Evolutionary conservation across 2,329 filamentous ascomycete genomes (phyloP), one percentile per base, ranked within the genome.

Genomic region (Beauveria pseudobassiana): DNA sequence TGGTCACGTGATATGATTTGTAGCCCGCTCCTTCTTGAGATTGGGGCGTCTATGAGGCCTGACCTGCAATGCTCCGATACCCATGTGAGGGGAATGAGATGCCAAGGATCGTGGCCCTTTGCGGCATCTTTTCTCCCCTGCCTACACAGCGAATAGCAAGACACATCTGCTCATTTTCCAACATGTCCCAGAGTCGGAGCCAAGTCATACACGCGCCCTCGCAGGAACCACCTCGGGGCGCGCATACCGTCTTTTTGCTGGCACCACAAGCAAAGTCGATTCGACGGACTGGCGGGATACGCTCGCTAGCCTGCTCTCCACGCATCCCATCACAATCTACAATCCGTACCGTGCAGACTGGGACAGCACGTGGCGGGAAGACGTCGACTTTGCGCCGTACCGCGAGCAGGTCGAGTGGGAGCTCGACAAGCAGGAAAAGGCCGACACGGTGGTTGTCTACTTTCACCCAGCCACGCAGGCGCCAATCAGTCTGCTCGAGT

Each of bases 391-490:
- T 63, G 64, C 65, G 2, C 75, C 70, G 0, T 86, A 81, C 69
- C 70, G 71, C n/a, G 69, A 77, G 43, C 84, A 87, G 69, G 77
- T 82, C 0, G 71, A 77, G 24, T 87, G 84, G 83, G 85, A 87
- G 72, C 74, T 87, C 1, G 73, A 77, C 9, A 80, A 75, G 67
- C 78, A 83, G 65, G 77, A 81, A 9, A 62, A 64, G 3, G 80
- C 80, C 2, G 76, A 79, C 64, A 66, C 85, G 12, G 73, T 86
- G 7, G 78, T 79, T 42, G 73, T 87, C 58, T 84, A 80, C 71
- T 83, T 86, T 64, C 77, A 81, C 46, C 74, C 76, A 2, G 71
- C 64, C 12, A 82, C 81, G 0, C 72, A 76, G 63, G 82, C 82
- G 16, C 79, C 82, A 9, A 75, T 86, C 46, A 83, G 78, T 42